A percentile compares a stretch with the other conserved stretches of the same genome.
Conservation (phyloP, 495 filamentous ascomycete species). For the Penicillium malachiteum region DNA sequence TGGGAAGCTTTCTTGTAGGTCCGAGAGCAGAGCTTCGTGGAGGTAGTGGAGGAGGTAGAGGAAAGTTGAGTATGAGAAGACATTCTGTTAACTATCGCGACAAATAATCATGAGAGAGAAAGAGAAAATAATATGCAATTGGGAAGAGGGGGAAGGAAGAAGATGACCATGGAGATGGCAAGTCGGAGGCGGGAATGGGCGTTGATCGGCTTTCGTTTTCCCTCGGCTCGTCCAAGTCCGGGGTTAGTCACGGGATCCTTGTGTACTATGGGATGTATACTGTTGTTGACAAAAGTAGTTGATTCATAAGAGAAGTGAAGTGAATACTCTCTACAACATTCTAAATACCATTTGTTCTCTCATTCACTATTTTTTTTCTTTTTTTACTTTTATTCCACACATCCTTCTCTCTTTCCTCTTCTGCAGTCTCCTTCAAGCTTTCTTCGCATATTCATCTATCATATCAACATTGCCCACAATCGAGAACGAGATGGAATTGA, state of each 20-base stretch:
- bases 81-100: conserved; percentile 39
- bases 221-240: conserved; percentile 35
- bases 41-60: conserved; percentile 49
- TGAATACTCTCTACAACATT: too few relatives aligned
- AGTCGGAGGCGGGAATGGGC: conserved; percentile 15
- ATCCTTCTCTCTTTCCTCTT: neutral
- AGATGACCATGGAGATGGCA: conserved; percentile 5
- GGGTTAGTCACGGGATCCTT: conserved; percentile 30
- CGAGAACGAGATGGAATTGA: conserved; percentile 59
- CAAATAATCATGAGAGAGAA: conserved; percentile 1
- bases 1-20: conserved; percentile 84
- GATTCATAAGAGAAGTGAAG: too few relatives aligned
- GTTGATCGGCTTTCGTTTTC: conserved; percentile 33
- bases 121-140: neutral
- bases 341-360: neutral
- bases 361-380: neutral
- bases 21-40: conserved; percentile 62
- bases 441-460: neutral
- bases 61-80: conserved; percentile 47
- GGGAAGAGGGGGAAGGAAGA: neutral
- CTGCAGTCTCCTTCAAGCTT: neutral
- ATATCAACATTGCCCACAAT: neutral
- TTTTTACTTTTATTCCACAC: neutral
- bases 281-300: too few relatives aligned
- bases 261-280: neutral